These are phyloP conservation scores for Diutina scorzettiae DNA, from an alignment of 1,139 yeast species.

Conservation along the genomic window DNA sequence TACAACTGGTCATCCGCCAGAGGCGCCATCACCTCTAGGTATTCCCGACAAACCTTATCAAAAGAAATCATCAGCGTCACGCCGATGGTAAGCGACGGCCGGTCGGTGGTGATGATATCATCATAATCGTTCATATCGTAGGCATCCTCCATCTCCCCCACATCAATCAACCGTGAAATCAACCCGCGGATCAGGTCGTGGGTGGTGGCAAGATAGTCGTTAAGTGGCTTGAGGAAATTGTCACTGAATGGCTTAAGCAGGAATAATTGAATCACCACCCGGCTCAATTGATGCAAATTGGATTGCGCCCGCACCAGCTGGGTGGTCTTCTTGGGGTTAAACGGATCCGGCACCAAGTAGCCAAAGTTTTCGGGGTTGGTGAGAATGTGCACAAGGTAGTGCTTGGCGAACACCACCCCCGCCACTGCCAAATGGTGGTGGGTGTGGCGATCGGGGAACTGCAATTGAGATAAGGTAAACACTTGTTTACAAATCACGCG, in stretches of 20 bases:
- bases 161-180: slow-evolving; percentile 37
- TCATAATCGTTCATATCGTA: slow-evolving; percentile 58
- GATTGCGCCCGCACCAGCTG: slow-evolving; percentile 18
- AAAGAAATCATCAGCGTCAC: slow-evolving; percentile 54
- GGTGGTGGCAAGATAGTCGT: slow-evolving; percentile 50
- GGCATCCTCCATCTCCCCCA: slow-evolving; percentile 45
- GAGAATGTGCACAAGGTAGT: slow-evolving; percentile 55
- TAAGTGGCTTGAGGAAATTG: slow-evolving; percentile 67
- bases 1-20: slow-evolving; percentile 45
- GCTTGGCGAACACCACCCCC: slow-evolving; percentile 55
- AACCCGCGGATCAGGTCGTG: slow-evolving; percentile 34
- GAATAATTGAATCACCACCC: slow-evolving; percentile 55
- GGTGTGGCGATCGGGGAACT: slow-evolving; percentile 41
- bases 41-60: slow-evolving; percentile 44
- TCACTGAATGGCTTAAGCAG: slow-evolving; percentile 60
- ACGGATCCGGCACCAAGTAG: slow-evolving; percentile 17
- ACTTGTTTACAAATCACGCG: slow-evolving; percentile 29
- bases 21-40: slow-evolving; percentile 40
- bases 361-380: slow-evolving; percentile 63
- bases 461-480: slow-evolving; percentile 21
- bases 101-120: slow-evolving; percentile 54
- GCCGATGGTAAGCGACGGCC: slow-evolving; percentile 53
- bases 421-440: slow-evolving; percentile 50
- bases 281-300: slow-evolving; percentile 47
- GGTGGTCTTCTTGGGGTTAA: slow-evolving; percentile 16